Base-by-base conservation (phyloP, 2,329 filamentous ascomycete species). In the Paecilomyces niveus region DNA sequence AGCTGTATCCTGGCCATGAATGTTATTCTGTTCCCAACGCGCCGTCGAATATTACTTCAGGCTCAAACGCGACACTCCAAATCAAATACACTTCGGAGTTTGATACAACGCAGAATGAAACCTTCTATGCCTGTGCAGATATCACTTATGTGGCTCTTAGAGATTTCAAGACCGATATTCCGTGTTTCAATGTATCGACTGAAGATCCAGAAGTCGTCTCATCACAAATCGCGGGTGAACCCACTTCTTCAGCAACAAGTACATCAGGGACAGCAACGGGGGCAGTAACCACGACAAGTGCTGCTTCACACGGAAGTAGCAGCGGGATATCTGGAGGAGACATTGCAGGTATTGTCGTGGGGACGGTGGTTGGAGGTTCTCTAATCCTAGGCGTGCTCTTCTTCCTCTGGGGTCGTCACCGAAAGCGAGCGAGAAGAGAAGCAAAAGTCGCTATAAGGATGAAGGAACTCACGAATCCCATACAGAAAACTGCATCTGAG, bases 61-160 rank as follows among this genome's bases (percentile, higher is more conserved):
- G 76, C 8, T 66, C 68, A 11, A 80, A 80, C 59, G 78, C 77
- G 2, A 80, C 78, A 1, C 72, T 79, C 53, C 76, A 79, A 59
- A 67, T 80, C 33, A 73, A 72, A 53, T 80, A 80, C 62, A 72
- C 70, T 54, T 71, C 74, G 0, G 74, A 76, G 21, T 75, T 72
- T 33, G 76, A 76, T 33, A 71, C 69, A 4, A 72, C 75, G 49
- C 71, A 70, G 29, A 74, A 76, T 29, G 67, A 77, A 59, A 77
- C 75, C 0, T 80, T 76, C 65, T 80, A 79, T 61, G 78, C 78
- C 7, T 81, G 78, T 60, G 72, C 77, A 0, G 78, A 81, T 57
- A 70, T 80, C n/a, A 76, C 70, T 5, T 78, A 78, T 57, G 71
- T 80, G 26, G 62, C 74, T 2, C 62, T 72, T 1, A 68, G 66